Base-by-base conservation (phyloP, 371 early-diverging fungal genomes). In the Mucor velutinosus region DNA sequence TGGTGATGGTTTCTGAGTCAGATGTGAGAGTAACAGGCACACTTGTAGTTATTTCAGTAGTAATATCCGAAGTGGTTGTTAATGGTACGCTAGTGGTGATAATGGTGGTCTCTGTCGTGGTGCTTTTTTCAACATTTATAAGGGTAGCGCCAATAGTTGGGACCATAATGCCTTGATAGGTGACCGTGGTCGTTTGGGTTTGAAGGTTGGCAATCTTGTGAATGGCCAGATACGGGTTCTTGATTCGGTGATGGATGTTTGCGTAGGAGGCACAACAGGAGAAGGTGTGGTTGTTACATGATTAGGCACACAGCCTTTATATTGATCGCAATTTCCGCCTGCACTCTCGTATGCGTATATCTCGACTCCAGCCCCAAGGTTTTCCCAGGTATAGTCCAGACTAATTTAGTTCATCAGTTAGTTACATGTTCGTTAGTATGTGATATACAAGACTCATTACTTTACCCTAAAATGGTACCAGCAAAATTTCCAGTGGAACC, bases 401-500 rank as follows among this genome's bases (percentile, higher is more conserved):
- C 65, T 41, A 41, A 2, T 14, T 37, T 6, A 37, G 12, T 37
- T 1, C 11, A 37, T 37, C 14, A 2, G 8, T 37, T 37, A 37
- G 14, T 14, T 37, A 14, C 14, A 14, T 35, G 1, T 35, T 35
- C 35, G 12, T 14, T 37, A 1, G 4, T 33, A 4, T 33, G 3
- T 33, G 7, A 7, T 4, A 8, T 33, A 33, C 33, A 3, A 33
- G 33, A 1, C 7, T 8, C 7, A 7, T 7, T 33, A 33, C 3
- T 33, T 37, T 37, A 37, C 37, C 37, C 37, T 8, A 76, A 37
- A 2, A 73, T 7, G 1, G 45, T 62, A 25, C 76, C 76, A n/a
- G 76, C 73, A 62, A 73, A 76, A 12, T 35, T 63, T 19, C 73
- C 73, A 21, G 63, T 58, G 4, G 35, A 23, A 21, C 65, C 67